Base-by-base conservation (phyloP, 768 basidiomycete genomes). In the Lentinus brumalis region DNA sequence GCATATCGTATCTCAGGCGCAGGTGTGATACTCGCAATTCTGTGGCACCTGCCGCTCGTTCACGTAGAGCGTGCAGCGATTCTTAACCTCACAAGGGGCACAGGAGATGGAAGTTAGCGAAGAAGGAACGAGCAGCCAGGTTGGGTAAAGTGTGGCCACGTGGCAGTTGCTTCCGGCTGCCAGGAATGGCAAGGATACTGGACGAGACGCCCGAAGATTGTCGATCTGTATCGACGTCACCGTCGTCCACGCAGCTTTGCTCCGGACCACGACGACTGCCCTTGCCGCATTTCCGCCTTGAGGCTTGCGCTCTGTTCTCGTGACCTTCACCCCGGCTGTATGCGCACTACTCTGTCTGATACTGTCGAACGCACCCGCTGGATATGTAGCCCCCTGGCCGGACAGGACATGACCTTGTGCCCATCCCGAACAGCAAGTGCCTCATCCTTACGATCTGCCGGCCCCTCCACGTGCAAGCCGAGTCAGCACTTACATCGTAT, bases 101-200 rank as follows among this genome's bases (percentile, higher is more conserved):
- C 2, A n/a, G 44, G 44, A 45, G 44, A 49, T 18, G 46, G 46
- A 49, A 26, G 46, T 6, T 10, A 26, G 21, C 12, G 46, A 15
- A 49, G 29, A 26, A 26, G 12, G 46, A 26, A 26, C 12, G 18
- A 49, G 46, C 11, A 12, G 5, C n/a, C 18, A 26, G 21, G 1
- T 8, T 21, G 46, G 29, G 9, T 9, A 49, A 49, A 15, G 29
- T 14, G 40, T 26, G 47, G 26, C 4, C 59, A 56, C 60, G 60
- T 61, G 60, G 60, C 53, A 61, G 56, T 61, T 61, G 60, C 49
- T 61, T 51, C 60, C 60, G 54, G 35, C 5, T 12, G 12, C 54
- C 32, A 31, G 15, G 18, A 53, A 49, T 14, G 59, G 45, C 26
- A 49, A 16, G 15, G 29, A 21, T 39, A 6, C 35, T 3, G 12